phyloP scores from a whole-genome alignment of 2,329 filamentous ascomycete species.

The Thyridium curvatum region DNA sequence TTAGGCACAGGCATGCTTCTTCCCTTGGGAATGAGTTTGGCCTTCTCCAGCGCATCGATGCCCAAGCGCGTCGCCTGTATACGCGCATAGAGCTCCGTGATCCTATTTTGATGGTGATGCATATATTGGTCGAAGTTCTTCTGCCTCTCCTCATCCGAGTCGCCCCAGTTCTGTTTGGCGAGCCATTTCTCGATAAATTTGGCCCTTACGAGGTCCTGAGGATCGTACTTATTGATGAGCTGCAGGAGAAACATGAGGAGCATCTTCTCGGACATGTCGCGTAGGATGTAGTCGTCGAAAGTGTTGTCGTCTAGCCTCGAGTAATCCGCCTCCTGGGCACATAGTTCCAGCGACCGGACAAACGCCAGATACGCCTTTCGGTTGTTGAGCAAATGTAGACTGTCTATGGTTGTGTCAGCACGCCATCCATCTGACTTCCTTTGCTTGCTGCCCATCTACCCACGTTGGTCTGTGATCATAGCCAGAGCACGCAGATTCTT shows the following conservation, averaged over 20 bases:
- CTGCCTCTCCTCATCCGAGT: constrained; percentile 42
- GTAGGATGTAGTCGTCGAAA: constrained; percentile 58
- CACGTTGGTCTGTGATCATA: constrained; percentile 45
- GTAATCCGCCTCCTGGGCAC: constrained; percentile 41
- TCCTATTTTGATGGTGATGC: constrained; percentile 42
- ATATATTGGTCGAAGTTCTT: constrained; percentile 48
- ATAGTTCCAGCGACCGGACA: constrained; percentile 54
- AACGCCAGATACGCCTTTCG: constrained; percentile 48
- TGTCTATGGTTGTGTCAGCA: constrained; percentile 20
- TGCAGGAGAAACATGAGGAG: constrained; percentile 52
- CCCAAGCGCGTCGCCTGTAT: constrained; percentile 45
- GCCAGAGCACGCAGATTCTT: constrained; percentile 49
- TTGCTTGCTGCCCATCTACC: constrained; percentile 6
- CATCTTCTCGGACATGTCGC: constrained; percentile 55
- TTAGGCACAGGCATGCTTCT: constrained; percentile 12
- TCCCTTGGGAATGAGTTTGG: constrained; percentile 35
- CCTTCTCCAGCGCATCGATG: constrained; percentile 42
- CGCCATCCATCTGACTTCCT: not conserved
- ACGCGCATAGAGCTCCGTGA: constrained; percentile 44
- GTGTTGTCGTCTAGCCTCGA: constrained; percentile 46
- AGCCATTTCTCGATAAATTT: constrained; percentile 69
- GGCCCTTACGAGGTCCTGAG: constrained; percentile 52
- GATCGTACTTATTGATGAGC: constrained; percentile 53
- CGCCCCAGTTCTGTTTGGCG: constrained; percentile 65
- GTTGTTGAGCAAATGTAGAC: constrained; percentile 41